Evolutionary conservation across 306 rosid species (phyloP).

Genomic region (Cucurbita moschata): DNA sequence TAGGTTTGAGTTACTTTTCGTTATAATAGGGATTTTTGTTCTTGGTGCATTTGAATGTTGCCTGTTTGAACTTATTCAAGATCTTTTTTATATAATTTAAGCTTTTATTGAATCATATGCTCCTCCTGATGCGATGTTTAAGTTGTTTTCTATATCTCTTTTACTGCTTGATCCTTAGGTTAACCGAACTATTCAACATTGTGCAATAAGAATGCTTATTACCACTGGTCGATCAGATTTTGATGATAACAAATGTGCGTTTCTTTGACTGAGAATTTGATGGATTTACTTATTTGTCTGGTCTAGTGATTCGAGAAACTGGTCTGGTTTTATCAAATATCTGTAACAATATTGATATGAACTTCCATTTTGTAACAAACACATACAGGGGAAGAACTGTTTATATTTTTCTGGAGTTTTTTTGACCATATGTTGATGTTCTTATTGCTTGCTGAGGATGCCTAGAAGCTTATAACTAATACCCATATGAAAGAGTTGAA

Average conservation of each 20-base stretch:
- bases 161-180: neutral
- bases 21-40: constrained; percentile 3
- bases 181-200: neutral
- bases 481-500: too few species aligned
- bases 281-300: neutral
- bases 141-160: neutral
- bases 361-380: too few species aligned
- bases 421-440: too few species aligned
- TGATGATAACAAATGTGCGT: neutral
- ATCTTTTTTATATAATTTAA: neutral
- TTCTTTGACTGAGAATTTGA: neutral
- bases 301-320: neutral
- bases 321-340: neutral
- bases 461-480: too few species aligned
- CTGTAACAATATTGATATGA: neutral
- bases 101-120: neutral
- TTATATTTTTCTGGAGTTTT: too few species aligned
- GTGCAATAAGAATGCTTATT: neutral
- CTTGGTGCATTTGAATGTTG: neutral
- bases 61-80: neutral
- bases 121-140: neutral
- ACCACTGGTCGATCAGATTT: neutral
- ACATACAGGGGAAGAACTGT: neutral
- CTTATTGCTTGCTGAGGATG: too few species aligned
- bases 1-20: constrained; percentile 22